These are phyloP conservation scores for Pilobolus umbonatus DNA, from an alignment of 192 early-diverging fungal species.

Conservation along the genomic window DNA sequence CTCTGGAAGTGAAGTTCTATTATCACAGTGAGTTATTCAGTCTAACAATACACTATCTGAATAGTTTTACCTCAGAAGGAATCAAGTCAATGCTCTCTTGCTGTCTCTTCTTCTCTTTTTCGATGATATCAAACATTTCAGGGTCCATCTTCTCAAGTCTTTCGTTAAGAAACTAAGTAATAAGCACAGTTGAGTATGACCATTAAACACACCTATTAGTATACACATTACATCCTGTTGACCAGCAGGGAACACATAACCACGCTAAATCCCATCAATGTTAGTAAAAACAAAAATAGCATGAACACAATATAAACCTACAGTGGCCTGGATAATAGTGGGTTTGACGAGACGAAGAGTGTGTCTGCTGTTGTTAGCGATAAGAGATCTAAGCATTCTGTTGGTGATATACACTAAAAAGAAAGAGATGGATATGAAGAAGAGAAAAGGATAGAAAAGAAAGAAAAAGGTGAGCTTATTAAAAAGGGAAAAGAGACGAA, in stretches of 20 bases:
- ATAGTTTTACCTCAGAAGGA: slow-evolving; percentile 77
- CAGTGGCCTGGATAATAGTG: slow-evolving; percentile 12
- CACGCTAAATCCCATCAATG: slow-evolving; percentile 29
- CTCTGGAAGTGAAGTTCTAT: slow-evolving; percentile 94
- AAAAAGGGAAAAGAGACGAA: background rate
- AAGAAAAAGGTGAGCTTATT: slow-evolving; percentile 10
- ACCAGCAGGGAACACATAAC: slow-evolving; percentile 48
- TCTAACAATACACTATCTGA: background rate
- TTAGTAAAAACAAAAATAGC: background rate
- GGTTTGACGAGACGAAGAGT: slow-evolving; percentile 16
- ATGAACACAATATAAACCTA: background rate
- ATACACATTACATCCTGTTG: slow-evolving; percentile 41
- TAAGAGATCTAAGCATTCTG: slow-evolving; percentile 40
- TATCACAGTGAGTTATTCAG: background rate
- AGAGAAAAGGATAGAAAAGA: slow-evolving; percentile 20
- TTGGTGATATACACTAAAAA: slow-evolving; percentile 8
- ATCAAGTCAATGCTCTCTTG: slow-evolving; percentile 90
- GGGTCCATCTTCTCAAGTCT: slow-evolving; percentile 76
- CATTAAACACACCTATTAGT: background rate
- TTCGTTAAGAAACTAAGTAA: slow-evolving; percentile 65
- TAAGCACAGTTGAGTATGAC: background rate
- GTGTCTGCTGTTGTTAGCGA: slow-evolving; percentile 13
- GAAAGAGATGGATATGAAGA: slow-evolving; percentile 14
- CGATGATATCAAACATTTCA: slow-evolving; percentile 91
- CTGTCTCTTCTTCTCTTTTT: slow-evolving; percentile 93